Evolutionary conservation across 192 early-diverging fungal species (phyloP).

Genomic region (Neocallimastix lanati): DNA sequence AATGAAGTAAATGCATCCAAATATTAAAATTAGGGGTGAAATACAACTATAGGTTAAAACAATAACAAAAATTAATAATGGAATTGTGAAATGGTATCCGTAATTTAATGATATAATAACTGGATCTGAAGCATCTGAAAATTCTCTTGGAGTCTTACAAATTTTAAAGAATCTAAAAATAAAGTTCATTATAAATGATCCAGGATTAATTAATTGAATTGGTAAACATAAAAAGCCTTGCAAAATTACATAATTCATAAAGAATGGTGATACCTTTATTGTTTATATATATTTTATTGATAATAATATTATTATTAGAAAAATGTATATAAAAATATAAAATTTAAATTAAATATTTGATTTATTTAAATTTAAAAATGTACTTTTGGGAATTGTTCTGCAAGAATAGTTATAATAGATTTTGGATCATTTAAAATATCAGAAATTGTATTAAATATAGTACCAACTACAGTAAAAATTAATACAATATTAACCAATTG

Average conservation of each 20-base stretch:
- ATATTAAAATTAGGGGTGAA: slow-evolving; percentile 48
- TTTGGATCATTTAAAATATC: slow-evolving; percentile 45
- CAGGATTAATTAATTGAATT: slow-evolving; percentile 46
- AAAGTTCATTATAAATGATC: slow-evolving; percentile 33
- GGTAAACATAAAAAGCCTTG: slow-evolving; percentile 53
- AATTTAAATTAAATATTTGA: too few species aligned
- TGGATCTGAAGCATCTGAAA: slow-evolving; percentile 51
- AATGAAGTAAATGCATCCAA: slow-evolving; percentile 46
- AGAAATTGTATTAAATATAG: slow-evolving; percentile 37
- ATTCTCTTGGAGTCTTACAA: slow-evolving; percentile 62
- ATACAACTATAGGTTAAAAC: slow-evolving; percentile 60
- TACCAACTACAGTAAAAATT: slow-evolving; percentile 53
- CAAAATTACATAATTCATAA: slow-evolving; percentile 53
- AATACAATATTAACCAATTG: slow-evolving; percentile 57
- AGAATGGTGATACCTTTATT: slow-evolving; percentile 47
- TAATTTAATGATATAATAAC: slow-evolving; percentile 36
- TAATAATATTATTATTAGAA: too few species aligned
- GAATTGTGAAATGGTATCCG: slow-evolving; percentile 46
- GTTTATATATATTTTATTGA: too few species aligned
- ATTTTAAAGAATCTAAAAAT: slow-evolving; percentile 29
- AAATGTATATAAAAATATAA: too few species aligned
- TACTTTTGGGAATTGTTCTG: slow-evolving; percentile 4
- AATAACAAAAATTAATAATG: slow-evolving; percentile 54
- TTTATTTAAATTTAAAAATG: too few species aligned
- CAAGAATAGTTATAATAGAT: slow-evolving; percentile 38